A percentile compares a stretch with the other conserved stretches of the same genome.
Conservation (phyloP, 768 basidiomycete species). For the Lyophyllum semitale region DNA sequence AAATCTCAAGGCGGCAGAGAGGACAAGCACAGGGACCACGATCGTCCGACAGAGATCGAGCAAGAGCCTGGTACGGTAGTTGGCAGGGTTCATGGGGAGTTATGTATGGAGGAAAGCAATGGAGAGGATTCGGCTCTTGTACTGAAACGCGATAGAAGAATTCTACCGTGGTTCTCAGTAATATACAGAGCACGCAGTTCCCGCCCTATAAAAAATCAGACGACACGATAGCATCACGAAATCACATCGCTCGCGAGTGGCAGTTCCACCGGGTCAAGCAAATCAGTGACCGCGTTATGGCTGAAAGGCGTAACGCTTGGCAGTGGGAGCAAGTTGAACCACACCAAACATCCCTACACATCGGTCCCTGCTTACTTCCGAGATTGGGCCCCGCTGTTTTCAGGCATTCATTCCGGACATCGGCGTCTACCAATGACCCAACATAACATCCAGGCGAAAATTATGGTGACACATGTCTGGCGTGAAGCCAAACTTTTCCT, state of each 20-base stretch:
- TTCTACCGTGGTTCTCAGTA: background rate
- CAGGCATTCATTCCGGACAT: background rate
- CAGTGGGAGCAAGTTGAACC: background rate
- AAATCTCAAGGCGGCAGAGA: slow-evolving; percentile 32
- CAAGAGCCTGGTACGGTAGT: slow-evolving; percentile 53
- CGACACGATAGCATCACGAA: slow-evolving; percentile 10
- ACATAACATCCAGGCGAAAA: background rate
- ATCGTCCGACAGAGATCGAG: slow-evolving; percentile 44
- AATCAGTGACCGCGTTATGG: slow-evolving; percentile 9
- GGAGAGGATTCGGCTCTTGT: slow-evolving; percentile 6
- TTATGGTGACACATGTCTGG: background rate
- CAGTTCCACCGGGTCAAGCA: slow-evolving; percentile 3
- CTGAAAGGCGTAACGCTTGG: slow-evolving; percentile 7
- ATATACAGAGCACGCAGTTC: slow-evolving; percentile 6
- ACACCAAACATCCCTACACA: slow-evolving; percentile 21
- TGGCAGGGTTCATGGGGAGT: slow-evolving; percentile 37
- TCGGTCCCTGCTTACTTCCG: slow-evolving; percentile 16
- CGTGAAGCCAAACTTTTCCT: background rate
- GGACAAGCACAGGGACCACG: slow-evolving; percentile 39
- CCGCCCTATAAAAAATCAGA: slow-evolving; percentile 8
- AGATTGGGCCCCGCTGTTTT: background rate
- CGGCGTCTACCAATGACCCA: background rate
- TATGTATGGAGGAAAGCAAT: background rate
- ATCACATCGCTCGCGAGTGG: slow-evolving; percentile 5
- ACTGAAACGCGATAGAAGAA: slow-evolving; percentile 7